phyloP scores from a whole-genome alignment of 2,329 filamentous ascomycete genomes.

The Colletotrichum sp. region DNA sequence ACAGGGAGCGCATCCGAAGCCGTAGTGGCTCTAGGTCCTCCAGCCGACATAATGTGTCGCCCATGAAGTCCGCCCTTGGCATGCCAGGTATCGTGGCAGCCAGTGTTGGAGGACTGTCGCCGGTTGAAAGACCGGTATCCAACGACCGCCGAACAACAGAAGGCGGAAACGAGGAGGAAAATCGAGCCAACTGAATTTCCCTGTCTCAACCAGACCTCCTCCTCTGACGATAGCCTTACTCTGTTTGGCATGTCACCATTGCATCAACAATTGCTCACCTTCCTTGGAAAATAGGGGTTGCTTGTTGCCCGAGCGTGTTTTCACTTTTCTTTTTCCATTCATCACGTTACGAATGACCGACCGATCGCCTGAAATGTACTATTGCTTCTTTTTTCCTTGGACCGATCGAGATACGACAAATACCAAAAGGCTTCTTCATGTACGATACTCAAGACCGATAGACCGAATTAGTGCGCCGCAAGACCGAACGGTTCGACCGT shows the following conservation, averaged over 20 bases:
- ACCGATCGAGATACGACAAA: background rate
- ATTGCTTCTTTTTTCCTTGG: background rate
- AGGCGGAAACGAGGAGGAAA: background rate
- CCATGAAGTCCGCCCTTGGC: constrained; percentile 23
- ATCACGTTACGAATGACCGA: background rate
- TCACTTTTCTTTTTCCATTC: background rate
- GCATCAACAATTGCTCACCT: background rate
- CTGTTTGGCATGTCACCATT: background rate
- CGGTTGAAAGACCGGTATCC: constrained; percentile 6
- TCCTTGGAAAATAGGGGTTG: background rate
- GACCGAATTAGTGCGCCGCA: background rate
- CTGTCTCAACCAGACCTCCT: background rate
- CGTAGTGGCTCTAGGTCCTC: constrained; percentile 22
- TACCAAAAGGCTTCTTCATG: background rate
- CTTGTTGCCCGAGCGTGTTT: background rate
- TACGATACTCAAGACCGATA: constrained; percentile 9
- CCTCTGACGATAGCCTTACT: background rate
- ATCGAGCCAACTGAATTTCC: background rate
- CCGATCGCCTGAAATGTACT: background rate
- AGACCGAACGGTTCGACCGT: background rate
- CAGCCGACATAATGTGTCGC: constrained; percentile 17
- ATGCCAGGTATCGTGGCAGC: constrained; percentile 25
- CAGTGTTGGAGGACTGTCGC: constrained; percentile 23
- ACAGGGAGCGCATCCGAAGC: constrained; percentile 18
- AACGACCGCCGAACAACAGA: background rate